Percentiles rank a stretch among this genome's conserved stretches.
These are phyloP conservation scores for Trichosporon ovoides DNA, from an alignment of 1,284 basidiomycete genomes.

Conservation along the genomic window DNA sequence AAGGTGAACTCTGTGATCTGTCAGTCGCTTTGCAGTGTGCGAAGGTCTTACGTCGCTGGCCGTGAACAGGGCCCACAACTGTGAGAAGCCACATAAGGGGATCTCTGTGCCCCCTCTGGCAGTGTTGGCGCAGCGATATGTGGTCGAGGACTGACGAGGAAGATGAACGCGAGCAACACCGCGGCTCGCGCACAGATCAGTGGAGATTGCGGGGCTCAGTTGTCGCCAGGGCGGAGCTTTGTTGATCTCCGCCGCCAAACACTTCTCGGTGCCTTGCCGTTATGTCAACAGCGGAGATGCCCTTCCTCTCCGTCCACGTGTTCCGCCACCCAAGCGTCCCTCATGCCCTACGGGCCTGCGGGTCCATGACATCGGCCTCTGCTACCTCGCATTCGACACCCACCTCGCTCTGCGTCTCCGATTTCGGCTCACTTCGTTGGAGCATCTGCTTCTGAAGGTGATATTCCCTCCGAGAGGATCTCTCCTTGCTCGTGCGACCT, in stretches of 20 bases:
- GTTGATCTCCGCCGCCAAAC: too few species aligned
- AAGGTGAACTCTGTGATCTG: constrained; percentile 37
- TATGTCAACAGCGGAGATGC: too few species aligned
- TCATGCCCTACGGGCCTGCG: too few species aligned
- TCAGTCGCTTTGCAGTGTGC: not conserved
- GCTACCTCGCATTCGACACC: not conserved
- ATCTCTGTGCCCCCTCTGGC: not conserved
- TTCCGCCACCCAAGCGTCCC: constrained; percentile 1
- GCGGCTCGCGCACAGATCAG: too few species aligned
- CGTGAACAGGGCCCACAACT: constrained; percentile 39
- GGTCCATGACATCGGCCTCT: not conserved
- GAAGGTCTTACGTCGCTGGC: constrained; percentile 30
- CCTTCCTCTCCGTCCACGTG: not conserved
- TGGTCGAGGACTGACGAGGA: not conserved
- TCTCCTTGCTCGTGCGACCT: too few species aligned
- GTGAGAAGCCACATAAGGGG: constrained; percentile 39
- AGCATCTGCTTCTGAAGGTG: too few species aligned
- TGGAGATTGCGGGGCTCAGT: too few species aligned
- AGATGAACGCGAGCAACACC: not conserved
- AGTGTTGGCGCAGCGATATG: not conserved
- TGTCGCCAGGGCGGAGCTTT: too few species aligned
- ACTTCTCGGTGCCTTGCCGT: too few species aligned
- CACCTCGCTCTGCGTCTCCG: too few species aligned
- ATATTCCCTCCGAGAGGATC: too few species aligned
- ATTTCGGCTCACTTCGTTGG: too few species aligned